Base-by-base conservation (phyloP, 192 early-diverging fungal genomes). In the Spinellus fusiger region DNA sequence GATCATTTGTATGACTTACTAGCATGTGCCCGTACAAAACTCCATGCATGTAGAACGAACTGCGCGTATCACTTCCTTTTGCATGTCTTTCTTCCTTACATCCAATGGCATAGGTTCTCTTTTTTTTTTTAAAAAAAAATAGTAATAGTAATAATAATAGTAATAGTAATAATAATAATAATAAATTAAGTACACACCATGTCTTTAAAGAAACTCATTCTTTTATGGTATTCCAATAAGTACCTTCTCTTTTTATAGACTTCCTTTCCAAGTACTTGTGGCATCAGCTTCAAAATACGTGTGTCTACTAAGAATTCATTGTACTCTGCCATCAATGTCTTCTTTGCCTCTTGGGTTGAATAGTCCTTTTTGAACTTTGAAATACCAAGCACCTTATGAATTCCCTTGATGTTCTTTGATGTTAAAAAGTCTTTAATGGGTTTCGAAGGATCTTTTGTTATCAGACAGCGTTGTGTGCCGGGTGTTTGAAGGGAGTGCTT, bases 241-340 rank as follows among this genome's bases (percentile, higher is more conserved):
- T 80, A 87, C 86, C 91, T 94, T 78, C 94, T 95, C 67, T 82
- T 83, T 65, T 77, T 64, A 67, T 92, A 95, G 65, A 96, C 91
- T 20, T 65, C 55, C 53, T 58, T 65, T 37, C 93, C 94, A 25
- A 98, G 70, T 18, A 89, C 40, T 59, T 84, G 82, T 7, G 92
- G 90, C 60, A 98, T 74, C 6, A 84, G 61, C 33, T 77, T 68
- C 26, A 93, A 56, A 15, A 96, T 70, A 9, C 89, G 78, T 16
- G 91, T 87, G 78, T 97, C 96, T 10, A 91, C 83, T 56, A 96
- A 70, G 66, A 98, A 96, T 67, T 97, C 71, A 54, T 93, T 89
- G 65, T 90, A 96, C 2, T 81, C 70, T 18, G 76, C 76, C 58
- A 85, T 73, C 18, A 97, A 79, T 54, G 84, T 69, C 61, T 93